Percentiles rank a stretch among this genome's conserved stretches.
phyloP scores from a whole-genome alignment of 306 rosid species.

The Cucumis melo region DNA sequence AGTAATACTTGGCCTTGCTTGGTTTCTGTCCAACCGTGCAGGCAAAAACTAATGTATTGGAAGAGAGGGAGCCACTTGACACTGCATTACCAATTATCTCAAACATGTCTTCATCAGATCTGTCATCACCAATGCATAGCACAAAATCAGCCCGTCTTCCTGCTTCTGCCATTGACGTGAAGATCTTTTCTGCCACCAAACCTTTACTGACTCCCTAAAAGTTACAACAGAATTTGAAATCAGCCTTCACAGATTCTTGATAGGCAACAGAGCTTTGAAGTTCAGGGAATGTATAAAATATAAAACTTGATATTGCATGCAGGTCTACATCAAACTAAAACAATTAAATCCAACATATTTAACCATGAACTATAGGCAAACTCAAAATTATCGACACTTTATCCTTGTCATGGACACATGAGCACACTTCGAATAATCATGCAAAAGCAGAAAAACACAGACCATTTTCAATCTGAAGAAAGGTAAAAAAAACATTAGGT shows the following conservation, averaged over 20 bases:
- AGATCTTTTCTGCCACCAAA: constrained; percentile 43
- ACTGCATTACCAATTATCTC: constrained; percentile 38
- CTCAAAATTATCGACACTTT: background rate
- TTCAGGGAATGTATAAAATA: background rate
- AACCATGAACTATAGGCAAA: background rate
- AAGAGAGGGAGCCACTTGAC: constrained; percentile 21
- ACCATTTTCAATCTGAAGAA: too few species aligned
- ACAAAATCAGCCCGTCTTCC: constrained; percentile 51
- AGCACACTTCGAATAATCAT: background rate
- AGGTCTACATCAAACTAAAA: background rate
- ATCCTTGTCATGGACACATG: background rate
- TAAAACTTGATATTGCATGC: background rate
- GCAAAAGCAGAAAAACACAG: too few species aligned
- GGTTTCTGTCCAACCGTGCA: constrained; percentile 72
- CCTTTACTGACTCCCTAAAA: constrained; percentile 63
- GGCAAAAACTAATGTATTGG: constrained; percentile 32
- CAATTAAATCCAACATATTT: background rate
- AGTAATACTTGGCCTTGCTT: constrained; percentile 56
- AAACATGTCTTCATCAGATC: constrained; percentile 70
- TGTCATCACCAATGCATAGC: constrained; percentile 51
- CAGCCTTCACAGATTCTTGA: background rate
- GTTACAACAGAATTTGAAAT: background rate
- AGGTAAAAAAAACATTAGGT: too few species aligned
- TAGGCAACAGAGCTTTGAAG: background rate
- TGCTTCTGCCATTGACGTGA: constrained; percentile 25